Conservation (phyloP, 2,329 filamentous ascomycete genomes). For the Apiospora koreana region DNA sequence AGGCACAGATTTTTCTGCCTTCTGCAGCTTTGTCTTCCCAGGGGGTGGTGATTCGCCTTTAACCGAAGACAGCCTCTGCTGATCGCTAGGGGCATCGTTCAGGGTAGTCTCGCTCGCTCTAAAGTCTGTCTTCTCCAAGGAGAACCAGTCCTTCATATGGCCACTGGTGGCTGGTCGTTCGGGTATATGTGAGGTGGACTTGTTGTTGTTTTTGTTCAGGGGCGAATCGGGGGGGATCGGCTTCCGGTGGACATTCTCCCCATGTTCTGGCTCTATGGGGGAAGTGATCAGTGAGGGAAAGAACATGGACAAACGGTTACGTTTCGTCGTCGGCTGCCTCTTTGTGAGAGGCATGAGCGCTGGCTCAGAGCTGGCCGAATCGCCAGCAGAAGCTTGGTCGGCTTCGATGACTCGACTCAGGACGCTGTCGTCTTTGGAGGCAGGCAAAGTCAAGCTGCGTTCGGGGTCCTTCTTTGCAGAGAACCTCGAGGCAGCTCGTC, state of each 20-base stretch:
- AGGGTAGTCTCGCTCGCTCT: conserved; percentile 1
- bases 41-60: conserved; percentile 18
- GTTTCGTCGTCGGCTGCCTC: conserved; percentile 23
- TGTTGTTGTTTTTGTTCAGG: conserved; percentile 19
- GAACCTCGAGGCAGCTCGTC: neutral
- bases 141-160: conserved; percentile 9
- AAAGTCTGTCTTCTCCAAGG: neutral
- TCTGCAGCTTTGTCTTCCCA: conserved; percentile 23
- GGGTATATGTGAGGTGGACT: conserved; percentile 14
- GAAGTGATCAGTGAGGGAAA: conserved; percentile 33
- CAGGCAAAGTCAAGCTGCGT: neutral
- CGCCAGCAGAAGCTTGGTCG: neutral
- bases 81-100: conserved; percentile 15
- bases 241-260: conserved; percentile 25
- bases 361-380: conserved; percentile 13
- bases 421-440: conserved; percentile 2
- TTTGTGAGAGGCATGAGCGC: conserved; percentile 16
- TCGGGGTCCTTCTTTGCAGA: neutral
- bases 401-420: neutral
- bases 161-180: conserved; percentile 12
- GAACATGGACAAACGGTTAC: conserved; percentile 32
- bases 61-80: conserved; percentile 5
- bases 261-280: conserved; percentile 23
- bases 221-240: conserved; percentile 25
- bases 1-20: conserved; percentile 21